Evolutionary conservation across 1,139 yeast genomes (phyloP), one percentile per base, ranked within the genome.

Genomic region (Oligophagozyma castellii): DNA sequence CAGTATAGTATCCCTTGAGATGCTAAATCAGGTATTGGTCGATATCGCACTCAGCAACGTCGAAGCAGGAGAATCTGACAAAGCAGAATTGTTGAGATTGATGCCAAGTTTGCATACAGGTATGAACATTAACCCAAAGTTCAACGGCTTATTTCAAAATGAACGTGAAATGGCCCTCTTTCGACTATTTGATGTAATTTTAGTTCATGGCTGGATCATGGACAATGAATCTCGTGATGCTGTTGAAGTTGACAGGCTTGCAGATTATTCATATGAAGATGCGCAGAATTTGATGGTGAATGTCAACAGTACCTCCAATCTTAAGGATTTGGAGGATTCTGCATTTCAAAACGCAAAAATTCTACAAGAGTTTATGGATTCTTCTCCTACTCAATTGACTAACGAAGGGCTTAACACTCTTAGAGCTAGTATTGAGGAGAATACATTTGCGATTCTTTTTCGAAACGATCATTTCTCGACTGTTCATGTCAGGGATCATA

Each of bases 391-490:
- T 0, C 94, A 84, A 46, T 56, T 83, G 42, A 80, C 95, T 0
- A 56, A 56, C 2, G 54, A 58, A 29, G 95, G 95, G 0, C 48
- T 81, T 13, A 36, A 47, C 3, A 53, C 49, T 23, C 41, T 72
- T 28, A 41, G 53, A 14, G 53, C 55, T 3, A 46, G 62, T 11
- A 50, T 79, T 28, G 51, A 60, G 28, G 55, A 61, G 10, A 62
- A 64, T 14, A 55, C 73, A 19, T 62, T 77, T 36, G 64, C 73
- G 1, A 70, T 84, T 1, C 66, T 84, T 35, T 84, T 84, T 58
- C 62, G 94, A 43, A 84, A 84, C 51, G 81, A 83, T 51, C 95
- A 83, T 52, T 84, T 80, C 53, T 68, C 70, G 35, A 78, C 94
- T 0, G 53, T 83, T 10, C 67, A 67, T 46, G 78, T 77, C 45